Percentiles rank a stretch among this genome's conserved stretches.
Evolutionary conservation across 331 rosid genomes (phyloP).

Genomic region (Acacia pycnantha): DNA sequence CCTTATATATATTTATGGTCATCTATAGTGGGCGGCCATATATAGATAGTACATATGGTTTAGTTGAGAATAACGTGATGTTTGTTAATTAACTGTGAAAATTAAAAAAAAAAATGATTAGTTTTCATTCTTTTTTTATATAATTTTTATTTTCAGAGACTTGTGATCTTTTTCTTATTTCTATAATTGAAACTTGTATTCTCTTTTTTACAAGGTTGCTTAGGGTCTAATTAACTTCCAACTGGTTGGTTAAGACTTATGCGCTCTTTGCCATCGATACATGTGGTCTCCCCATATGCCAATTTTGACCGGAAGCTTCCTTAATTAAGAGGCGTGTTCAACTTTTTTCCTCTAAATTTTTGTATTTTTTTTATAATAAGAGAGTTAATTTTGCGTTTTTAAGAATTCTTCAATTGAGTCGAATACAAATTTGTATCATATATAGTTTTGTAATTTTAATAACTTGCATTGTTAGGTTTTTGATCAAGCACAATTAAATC

Average conservation of each 20-base stretch:
- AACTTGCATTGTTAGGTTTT: not conserved
- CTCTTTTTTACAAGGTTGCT: too few species aligned
- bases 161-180: too few species aligned
- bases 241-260: too few species aligned
- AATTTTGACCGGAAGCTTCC: not conserved
- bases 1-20: not conserved
- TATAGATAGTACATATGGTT: not conserved
- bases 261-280: too few species aligned
- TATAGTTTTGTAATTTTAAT: not conserved
- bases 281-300: too few species aligned
- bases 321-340: not conserved
- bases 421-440: not conserved
- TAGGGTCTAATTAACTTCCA: too few species aligned
- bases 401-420: not conserved
- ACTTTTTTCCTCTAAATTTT: not conserved
- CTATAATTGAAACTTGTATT: accelerated
- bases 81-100: not conserved
- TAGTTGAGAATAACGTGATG: not conserved
- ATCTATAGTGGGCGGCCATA: not conserved
- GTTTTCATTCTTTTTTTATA: not conserved
- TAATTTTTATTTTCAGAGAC: too few species aligned
- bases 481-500: not conserved
- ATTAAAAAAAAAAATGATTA: not conserved
- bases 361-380: not conserved
- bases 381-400: too few species aligned